phyloP scores from a whole-genome alignment of 148 eudicot species.

The Limonium bicolor region DNA sequence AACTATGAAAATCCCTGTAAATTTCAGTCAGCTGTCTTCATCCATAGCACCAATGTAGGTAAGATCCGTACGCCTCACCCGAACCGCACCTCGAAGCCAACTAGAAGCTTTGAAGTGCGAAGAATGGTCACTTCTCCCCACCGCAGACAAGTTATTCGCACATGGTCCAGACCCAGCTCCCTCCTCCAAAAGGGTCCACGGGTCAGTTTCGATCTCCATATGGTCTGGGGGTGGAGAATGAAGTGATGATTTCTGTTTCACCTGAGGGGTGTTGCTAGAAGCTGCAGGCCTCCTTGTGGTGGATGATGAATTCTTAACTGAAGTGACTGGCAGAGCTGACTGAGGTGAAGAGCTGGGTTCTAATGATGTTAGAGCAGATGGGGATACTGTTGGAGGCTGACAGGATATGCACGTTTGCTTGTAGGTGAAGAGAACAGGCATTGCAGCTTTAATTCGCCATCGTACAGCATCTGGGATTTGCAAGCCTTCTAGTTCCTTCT shows the following conservation, averaged over 20 bases:
- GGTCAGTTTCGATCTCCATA: constrained; percentile 66
- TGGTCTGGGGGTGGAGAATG: constrained; percentile 46
- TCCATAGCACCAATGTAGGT: constrained; percentile 77
- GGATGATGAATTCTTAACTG: constrained; percentile 27
- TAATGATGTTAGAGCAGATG: constrained; percentile 40
- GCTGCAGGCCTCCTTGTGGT: constrained; percentile 12
- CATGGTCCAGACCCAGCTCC: constrained; percentile 67
- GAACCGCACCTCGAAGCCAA: constrained; percentile 83
- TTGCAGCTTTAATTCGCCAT: constrained; percentile 81
- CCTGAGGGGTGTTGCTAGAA: constrained; percentile 15
- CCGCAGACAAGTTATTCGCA: constrained; percentile 17
- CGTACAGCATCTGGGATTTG: constrained; percentile 61
- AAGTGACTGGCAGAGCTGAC: constrained; percentile 21
- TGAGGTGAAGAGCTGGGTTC: constrained; percentile 33
- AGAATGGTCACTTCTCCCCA: constrained; percentile 46
- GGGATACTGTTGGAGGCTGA: constrained; percentile 49
- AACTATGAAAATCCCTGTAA: too few species aligned
- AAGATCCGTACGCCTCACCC: constrained; percentile 85
- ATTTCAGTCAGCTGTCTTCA: constrained; percentile 82
- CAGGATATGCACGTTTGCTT: constrained; percentile 35
- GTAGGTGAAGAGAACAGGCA: constrained; percentile 54
- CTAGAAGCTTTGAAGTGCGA: constrained; percentile 54
- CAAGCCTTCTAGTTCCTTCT: constrained; percentile 84
- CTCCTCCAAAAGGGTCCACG: constrained; percentile 85
- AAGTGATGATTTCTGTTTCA: constrained; percentile 38